Evolutionary conservation across 805 yeast species (phyloP), one percentile per base, ranked within the genome.

Genomic region (Saturnispora dispora): DNA sequence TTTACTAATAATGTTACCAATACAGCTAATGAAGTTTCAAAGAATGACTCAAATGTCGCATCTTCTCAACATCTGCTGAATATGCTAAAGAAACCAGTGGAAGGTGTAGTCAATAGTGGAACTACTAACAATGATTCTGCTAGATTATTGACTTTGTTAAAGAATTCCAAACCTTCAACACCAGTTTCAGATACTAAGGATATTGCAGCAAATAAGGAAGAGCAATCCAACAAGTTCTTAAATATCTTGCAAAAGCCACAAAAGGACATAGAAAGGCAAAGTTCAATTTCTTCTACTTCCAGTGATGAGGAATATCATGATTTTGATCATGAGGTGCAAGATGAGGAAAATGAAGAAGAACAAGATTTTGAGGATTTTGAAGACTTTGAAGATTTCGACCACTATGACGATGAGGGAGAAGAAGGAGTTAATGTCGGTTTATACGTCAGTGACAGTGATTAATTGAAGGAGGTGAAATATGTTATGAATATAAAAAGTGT

Each of bases 361-460:
- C 20, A 37, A 18, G 41, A 37, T 18, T 53, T 56, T 22, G 60
- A 60, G 28, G 64, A 61, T 47, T 57, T 57, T 45, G 63, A 60
- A 28, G 62, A 60, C 18, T 55, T 51, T 33, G 53, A 50, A 28
- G 55, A 56, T 18, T 51, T 53, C 46, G 59, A 58, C 5, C 60
- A 55, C 27, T 54, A 55, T 27, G 60, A 55, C 27, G 54, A 54
- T 23, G 48, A 41, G 17, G 56, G 52, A 4, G 53, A 55, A 22
- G 55, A 58, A 20, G 58, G 58, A 25, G 59, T 44, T 7, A 53
- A 55, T 37, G 49, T 51, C 23, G 56, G 51, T 5, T 48, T 55
- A 17, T 52, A 52, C 50, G 48, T 13, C 25, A 47, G 45, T 40
- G 50, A 47, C 32, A 41, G 46, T 30, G 50, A 47, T 22, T 40